Evolutionary conservation across 2,329 filamentous ascomycete genomes (phyloP), one percentile per base, ranked within the genome.

Genomic region (Stagonosporopsis cucurbitacearum): DNA sequence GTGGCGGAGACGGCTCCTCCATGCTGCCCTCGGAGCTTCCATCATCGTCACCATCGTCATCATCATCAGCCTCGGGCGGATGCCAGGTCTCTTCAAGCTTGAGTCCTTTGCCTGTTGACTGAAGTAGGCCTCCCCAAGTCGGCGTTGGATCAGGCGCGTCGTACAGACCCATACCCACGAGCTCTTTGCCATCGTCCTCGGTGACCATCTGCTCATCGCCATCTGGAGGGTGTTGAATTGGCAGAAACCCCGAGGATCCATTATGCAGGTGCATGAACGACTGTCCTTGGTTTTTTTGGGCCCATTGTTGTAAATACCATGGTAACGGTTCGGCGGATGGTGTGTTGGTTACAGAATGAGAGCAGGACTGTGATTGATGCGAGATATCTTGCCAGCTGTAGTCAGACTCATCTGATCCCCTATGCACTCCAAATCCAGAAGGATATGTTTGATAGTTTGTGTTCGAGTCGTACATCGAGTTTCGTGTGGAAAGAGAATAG

Each of bases 111-210:
- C 90, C 89, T 17, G 78, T 80, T 3, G 82, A 78, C 50, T 70
- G 63, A 60, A 82, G 81, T 0, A 74, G 63, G 6, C 63, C 58
- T 82, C 42, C 87, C 74, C 17, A 90, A 72, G 23, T 81, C 80
- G 32, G 80, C 72, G 75, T 86, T 81, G 76, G 84, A 51, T 87
- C 88, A 0, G 89, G 89, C 4, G 84, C 79, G 66, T 92, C 90
- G 73, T 95, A 95, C 0, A 95, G 82, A 0, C 91, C 91, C 84
- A 95, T 88, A 19, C 90, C 90, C n/a, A 92, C 82, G 1, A 94
- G 81, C 57, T 92, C 88, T 67, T 92, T 89, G 33, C 86, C 88
- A 13, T 83, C 79, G 23, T 81, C 71, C 25, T 86, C 85, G 19
- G 85, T 85, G 43, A 84, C 62, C 54, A 84, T 82, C 43, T 86